Conservation (phyloP, 345 rosid species). For the Jatropha curcas region DNA sequence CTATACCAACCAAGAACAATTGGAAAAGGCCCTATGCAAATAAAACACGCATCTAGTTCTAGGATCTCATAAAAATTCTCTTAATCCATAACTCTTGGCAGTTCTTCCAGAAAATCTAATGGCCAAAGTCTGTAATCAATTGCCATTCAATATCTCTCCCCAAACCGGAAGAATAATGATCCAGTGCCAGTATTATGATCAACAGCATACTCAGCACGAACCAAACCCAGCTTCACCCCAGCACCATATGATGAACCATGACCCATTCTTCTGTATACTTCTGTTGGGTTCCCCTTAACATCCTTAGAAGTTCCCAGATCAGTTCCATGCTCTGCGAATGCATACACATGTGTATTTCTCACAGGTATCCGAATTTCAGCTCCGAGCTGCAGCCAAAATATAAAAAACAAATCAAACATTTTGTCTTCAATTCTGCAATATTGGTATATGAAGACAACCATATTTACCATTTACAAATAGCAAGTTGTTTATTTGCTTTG, state of each 20-base stretch:
- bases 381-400: constrained; percentile 60
- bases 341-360: constrained; percentile 75
- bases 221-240: constrained; percentile 85
- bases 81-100: not conserved
- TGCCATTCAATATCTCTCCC: constrained; percentile 73
- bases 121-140: constrained; percentile 13
- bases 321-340: constrained; percentile 94
- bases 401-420: constrained; percentile 9
- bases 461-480: not conserved
- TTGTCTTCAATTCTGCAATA: not conserved
- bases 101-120: constrained; percentile 7
- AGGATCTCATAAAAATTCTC: constrained; percentile 10
- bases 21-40: constrained; percentile 13
- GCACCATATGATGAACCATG: constrained; percentile 90
- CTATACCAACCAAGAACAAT: not conserved
- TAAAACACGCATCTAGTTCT: constrained; percentile 17
- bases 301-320: constrained; percentile 94
- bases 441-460: not conserved
- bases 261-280: constrained; percentile 86
- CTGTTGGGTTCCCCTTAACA: constrained; percentile 97
- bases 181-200: constrained; percentile 92
- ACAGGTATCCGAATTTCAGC: constrained; percentile 93
- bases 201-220: constrained; percentile 91
- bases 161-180: constrained; percentile 88
- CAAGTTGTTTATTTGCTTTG: not conserved